Conservation (phyloP, 495 filamentous ascomycete species). For the Penicillium lividum region DNA sequence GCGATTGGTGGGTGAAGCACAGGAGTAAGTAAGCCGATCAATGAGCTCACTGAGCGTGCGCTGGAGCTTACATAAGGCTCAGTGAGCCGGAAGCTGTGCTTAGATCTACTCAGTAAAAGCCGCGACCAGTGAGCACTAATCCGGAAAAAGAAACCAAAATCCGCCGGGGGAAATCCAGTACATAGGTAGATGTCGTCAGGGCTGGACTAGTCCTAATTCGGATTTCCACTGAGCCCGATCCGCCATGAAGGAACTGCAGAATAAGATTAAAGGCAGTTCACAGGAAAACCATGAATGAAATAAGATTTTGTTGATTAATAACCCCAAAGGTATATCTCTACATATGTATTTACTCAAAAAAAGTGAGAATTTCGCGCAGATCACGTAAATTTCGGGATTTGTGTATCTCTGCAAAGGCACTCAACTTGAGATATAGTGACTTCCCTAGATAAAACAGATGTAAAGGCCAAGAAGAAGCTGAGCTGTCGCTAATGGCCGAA, state of each 20-base stretch:
- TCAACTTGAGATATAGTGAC: conserved; percentile 1
- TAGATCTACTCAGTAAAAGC: not conserved
- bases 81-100: not conserved
- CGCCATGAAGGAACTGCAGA: no score
- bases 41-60: not conserved
- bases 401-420: conserved; percentile 4
- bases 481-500: conserved; percentile 10
- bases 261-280: no score
- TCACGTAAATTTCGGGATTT: conserved; percentile 2
- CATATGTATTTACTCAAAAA: not conserved
- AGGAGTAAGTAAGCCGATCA: not conserved
- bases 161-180: conserved; percentile 1
- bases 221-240: no score
- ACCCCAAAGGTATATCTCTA: not conserved
- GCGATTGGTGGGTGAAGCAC: conserved; percentile 4
- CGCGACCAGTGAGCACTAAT: conserved; percentile 1
- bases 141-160: not conserved
- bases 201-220: no score
- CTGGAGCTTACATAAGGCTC: not conserved
- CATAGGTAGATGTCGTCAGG: not conserved
- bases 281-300: no score
- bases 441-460: conserved; percentile 11
- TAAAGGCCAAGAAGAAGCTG: conserved; percentile 13
- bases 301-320: not conserved
- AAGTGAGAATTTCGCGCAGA: not conserved